Conservation (phyloP, 768 basidiomycete species). For the Cyathus striatus region DNA sequence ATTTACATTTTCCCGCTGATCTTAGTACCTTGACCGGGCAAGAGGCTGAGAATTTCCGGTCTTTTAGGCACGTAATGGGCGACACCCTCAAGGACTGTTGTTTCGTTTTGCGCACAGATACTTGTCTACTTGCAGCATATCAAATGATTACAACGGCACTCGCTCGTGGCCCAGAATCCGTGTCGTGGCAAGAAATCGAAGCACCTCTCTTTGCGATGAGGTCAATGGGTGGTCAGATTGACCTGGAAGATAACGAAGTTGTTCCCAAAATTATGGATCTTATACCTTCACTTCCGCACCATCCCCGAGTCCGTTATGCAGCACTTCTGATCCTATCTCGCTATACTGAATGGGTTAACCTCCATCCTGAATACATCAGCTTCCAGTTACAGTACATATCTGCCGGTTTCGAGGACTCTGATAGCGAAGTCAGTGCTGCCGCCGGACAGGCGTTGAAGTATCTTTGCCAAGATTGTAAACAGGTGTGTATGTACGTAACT, state of each 20-base stretch:
- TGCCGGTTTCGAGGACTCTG: slow-evolving; percentile 79
- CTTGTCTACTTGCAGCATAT: slow-evolving; percentile 77
- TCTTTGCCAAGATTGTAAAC: slow-evolving; percentile 94
- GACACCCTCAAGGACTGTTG: slow-evolving; percentile 99
- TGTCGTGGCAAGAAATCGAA: slow-evolving; percentile 95
- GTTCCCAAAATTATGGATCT: slow-evolving; percentile 97
- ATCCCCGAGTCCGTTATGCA: slow-evolving; percentile 92
- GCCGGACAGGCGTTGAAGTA: slow-evolving; percentile 96
- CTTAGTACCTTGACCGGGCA: slow-evolving; percentile 59
- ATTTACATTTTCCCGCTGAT: slow-evolving; percentile 89
- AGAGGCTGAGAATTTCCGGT: slow-evolving; percentile 90
- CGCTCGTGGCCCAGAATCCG: slow-evolving; percentile 45
- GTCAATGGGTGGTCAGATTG: slow-evolving; percentile 95
- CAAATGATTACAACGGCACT: slow-evolving; percentile 76
- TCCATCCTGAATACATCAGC: slow-evolving; percentile 81
- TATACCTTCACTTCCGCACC: slow-evolving; percentile 82
- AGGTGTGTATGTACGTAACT: slow-evolving; percentile 34
- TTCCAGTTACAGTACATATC: slow-evolving; percentile 90
- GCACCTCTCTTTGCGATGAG: slow-evolving; percentile 97
- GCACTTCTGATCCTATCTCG: slow-evolving; percentile 91
- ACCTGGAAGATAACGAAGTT: slow-evolving; percentile 72
- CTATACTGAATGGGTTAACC: slow-evolving; percentile 95
- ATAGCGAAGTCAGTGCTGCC: slow-evolving; percentile 83
- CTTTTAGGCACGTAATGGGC: slow-evolving; percentile 97
- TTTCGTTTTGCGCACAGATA: slow-evolving; percentile 82